Evolutionary conservation across 768 basidiomycete species (phyloP), one percentile per base, ranked within the genome.

Genomic region (Trametes sanguinea): DNA sequence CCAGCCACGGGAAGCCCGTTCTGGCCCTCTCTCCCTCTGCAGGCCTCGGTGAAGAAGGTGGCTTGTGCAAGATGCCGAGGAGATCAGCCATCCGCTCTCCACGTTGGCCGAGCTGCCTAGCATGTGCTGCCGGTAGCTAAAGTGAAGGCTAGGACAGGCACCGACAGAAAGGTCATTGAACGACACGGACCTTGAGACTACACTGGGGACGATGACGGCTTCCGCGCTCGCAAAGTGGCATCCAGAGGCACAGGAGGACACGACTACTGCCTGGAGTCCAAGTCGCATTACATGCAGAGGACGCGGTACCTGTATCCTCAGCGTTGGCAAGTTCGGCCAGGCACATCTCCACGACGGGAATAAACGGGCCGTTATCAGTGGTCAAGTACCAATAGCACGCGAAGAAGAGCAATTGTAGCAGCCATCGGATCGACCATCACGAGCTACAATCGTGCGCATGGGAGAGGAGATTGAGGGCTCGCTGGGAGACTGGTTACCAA

Each of bases 341-440:
- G 52, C 52, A 61, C 52, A 2, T 16, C n/a, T 22, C 30, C 57
- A 62, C 54, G 45, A 32, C 55, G 57, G 57, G 7, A 22, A 44
- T 17, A 40, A 11, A 27, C 57, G 62, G 62, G 50, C 57, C 62
- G 57, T 63, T 63, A 63, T 63, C 62, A 48, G 39, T 42, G 9
- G 16, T 22, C 27, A 6, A 22, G 35, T n/a, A 40, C 52, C 53
- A 54, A 63, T 54, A 54, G 57, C 57, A 54, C 47, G 52, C 40
- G 39, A n/a, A 2, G 47, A 50, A 42, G 51, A 11, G 8, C 7
- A 37, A 14, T 45, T 48, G 53, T 40, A 29, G 40, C 42, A 16
- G 17, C 37, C 53, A 54, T 16, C 35, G 53, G 53, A 54, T 54
- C 45, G 62, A 54, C 52, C 40, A 47, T 48, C 37, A 51, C 30